These are phyloP conservation scores for Citrus medica DNA, from an alignment of 345 rosid species.

Conservation along the genomic window DNA sequence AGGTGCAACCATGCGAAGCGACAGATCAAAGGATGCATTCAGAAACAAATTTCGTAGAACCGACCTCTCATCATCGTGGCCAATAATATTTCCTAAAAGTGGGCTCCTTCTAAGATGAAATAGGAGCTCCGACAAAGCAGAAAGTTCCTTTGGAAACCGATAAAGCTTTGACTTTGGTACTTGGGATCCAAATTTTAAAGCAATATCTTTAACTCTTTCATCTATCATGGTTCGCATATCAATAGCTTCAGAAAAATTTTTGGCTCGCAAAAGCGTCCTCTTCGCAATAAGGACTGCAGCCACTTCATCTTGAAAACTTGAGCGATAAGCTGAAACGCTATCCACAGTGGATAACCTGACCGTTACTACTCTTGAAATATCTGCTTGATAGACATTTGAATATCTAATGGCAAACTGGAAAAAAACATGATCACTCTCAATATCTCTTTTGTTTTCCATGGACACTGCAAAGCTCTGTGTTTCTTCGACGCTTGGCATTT, in stretches of 20 bases:
- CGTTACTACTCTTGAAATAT: slow-evolving; percentile 82
- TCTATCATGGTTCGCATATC: slow-evolving; percentile 74
- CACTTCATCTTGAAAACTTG: slow-evolving; percentile 80
- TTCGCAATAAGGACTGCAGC: slow-evolving; percentile 87
- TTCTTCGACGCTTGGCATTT: slow-evolving; percentile 89
- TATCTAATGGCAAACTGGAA: slow-evolving; percentile 85
- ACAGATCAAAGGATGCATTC: slow-evolving; percentile 87
- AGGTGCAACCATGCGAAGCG: slow-evolving; percentile 93
- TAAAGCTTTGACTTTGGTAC: slow-evolving; percentile 76
- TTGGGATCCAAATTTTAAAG: slow-evolving; percentile 72
- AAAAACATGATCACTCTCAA: slow-evolving; percentile 61
- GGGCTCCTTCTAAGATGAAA: slow-evolving; percentile 96
- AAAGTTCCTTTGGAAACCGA: slow-evolving; percentile 84
- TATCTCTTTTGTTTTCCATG: slow-evolving; percentile 83
- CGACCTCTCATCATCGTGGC: slow-evolving; percentile 97
- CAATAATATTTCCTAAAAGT: slow-evolving; percentile 88
- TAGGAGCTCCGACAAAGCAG: slow-evolving; percentile 71
- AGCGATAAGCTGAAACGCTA: slow-evolving; percentile 80
- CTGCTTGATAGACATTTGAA: slow-evolving; percentile 82
- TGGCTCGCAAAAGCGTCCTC: slow-evolving; percentile 80
- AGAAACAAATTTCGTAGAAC: slow-evolving; percentile 81
- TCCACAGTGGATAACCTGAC: slow-evolving; percentile 79
- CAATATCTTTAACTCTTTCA: slow-evolving; percentile 91
- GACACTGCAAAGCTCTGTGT: slow-evolving; percentile 86
- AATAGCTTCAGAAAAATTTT: slow-evolving; percentile 56